Percentiles rank a stretch among this genome's conserved stretches.
Conservation (phyloP, 2,329 filamentous ascomycete species). For the Penicillium sp. region DNA sequence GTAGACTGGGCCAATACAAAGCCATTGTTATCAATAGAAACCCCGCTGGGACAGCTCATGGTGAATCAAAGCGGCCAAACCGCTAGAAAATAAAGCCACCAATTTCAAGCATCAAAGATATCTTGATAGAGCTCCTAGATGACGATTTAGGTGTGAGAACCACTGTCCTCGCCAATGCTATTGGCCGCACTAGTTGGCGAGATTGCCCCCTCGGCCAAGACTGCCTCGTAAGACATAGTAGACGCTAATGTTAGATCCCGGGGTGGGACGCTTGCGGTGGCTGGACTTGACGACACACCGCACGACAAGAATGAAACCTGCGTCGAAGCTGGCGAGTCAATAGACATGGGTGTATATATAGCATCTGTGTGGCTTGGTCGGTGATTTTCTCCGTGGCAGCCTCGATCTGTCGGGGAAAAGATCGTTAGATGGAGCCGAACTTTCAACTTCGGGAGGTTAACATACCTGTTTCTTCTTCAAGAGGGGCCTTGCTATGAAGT, state of each 20-base stretch:
- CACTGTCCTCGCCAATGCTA: background rate
- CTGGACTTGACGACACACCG: slow-evolving; percentile 12
- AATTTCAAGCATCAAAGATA: background rate
- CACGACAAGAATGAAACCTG: slow-evolving; percentile 9
- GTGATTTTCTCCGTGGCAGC: slow-evolving; percentile 4
- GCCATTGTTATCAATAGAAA: background rate
- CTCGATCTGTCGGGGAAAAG: background rate
- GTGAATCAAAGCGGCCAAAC: background rate
- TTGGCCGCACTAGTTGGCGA: slow-evolving; percentile 3
- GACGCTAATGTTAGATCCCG: slow-evolving; percentile 16
- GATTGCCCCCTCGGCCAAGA: slow-evolving; percentile 9
- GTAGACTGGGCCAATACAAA: background rate
- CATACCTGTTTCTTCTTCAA: slow-evolving; percentile 1
- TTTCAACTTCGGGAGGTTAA: background rate
- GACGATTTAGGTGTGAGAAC: background rate
- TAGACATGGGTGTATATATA: background rate
- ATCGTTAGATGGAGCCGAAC: background rate
- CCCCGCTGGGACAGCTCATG: background rate
- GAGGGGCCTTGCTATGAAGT: background rate
- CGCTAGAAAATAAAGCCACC: background rate
- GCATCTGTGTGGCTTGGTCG: background rate
- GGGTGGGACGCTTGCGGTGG: slow-evolving; percentile 12
- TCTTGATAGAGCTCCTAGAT: background rate
- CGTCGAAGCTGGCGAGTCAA: slow-evolving; percentile 8
- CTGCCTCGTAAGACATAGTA: slow-evolving; percentile 16